Base-by-base conservation (phyloP, 2,329 filamentous ascomycete species). In the Plenodomus lindquistii region DNA sequence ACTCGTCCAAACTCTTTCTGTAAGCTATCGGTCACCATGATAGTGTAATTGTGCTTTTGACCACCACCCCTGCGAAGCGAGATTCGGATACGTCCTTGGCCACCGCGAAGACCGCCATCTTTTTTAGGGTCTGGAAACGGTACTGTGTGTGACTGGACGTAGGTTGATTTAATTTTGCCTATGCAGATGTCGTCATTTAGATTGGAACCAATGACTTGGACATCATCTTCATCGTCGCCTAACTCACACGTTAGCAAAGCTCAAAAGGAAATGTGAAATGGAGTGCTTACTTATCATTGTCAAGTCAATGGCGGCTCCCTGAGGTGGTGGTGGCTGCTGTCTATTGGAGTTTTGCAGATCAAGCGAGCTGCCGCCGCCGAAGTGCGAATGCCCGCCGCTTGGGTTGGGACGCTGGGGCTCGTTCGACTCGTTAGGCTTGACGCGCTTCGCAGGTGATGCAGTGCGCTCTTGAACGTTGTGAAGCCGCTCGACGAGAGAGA, bases 131-230 rank as follows among this genome's bases (percentile, higher is more conserved):
- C 90, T 0, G 85, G 84, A 2, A 79, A 82, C 1, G 90, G 91
- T 2, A 93, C 83, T 29, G 78, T 75, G 60, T 84, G 80, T 52
- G 86, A 87, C 54, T 86, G 84, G 36, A 94, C 77, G 44, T 77
- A 82, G 2, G 85, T 82, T 16, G 80, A 81, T 45, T 90, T 85
- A 17, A 95, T 73, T 73, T 88, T 87, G 36, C 91, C 91, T 64
- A 89, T 91, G 72, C 90, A 95, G 3, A 95, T 87, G 63, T 90
- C 85, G 65, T 89, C 83, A 17, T 85, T 80, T 39, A 78, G 81
- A 22, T 84, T 79, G 46, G 88, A 81, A 36, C 80, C 79, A 13
- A 85, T 70, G 29, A 85, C 75, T 17, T 81, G 72, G 3, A 84
- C 64, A 7, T 87, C 83, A 9, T 87, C 83, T 20, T 85, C 82